Base-by-base conservation (phyloP, 495 filamentous ascomycete genomes). In the Hamigera avellanea region DNA sequence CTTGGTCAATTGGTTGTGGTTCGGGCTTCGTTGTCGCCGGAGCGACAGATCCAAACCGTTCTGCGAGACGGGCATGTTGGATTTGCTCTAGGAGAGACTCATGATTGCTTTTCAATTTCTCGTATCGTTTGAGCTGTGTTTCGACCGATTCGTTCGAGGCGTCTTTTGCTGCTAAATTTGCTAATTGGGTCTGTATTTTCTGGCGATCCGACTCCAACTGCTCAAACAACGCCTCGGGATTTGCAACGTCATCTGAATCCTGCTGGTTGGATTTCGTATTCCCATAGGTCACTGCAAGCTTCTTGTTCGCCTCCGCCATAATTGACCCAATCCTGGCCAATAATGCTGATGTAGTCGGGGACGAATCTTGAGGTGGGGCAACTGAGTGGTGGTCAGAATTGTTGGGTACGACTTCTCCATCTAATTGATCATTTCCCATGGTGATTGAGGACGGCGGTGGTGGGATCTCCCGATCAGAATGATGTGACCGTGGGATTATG, bases 401-500 rank as follows among this genome's bases (percentile, higher is more conserved):
- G 31, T 40, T 23, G 14, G 45, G 45, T 8, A 36, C 33, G 8
- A 40, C 33, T 35, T 57, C 53, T 18, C 48, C 53, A 31, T 66
- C 62, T 14, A 54, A 18, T 4, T 64, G 59, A 7, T 68, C 62
- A 46, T 66, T 66, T 0, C 54, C 56, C 55, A 66, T 63, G 12
- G 59, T 62, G 6, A 65, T 50, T 7, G 63, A 64, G 4, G 65
- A 69, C 2, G 65, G 60, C 0, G 63, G 43, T 2, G 52, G 60
- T 10, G 58, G 62, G 18, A 57, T 54, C 5, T 62, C 56, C 33
- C 59, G 59, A 5, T 57, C 54, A 19, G 46, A 27, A 28, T 45
- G 39, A 6, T 59, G 52, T 13, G 50, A 48, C 19, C 53, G 52
- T 29, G 64, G 56, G 16, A 86, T 80, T 19, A 93, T 62, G 33